Percentiles rank a stretch among this genome's conserved stretches.
phyloP scores from a whole-genome alignment of 768 basidiomycete genomes.

The Lentinula edodes region DNA sequence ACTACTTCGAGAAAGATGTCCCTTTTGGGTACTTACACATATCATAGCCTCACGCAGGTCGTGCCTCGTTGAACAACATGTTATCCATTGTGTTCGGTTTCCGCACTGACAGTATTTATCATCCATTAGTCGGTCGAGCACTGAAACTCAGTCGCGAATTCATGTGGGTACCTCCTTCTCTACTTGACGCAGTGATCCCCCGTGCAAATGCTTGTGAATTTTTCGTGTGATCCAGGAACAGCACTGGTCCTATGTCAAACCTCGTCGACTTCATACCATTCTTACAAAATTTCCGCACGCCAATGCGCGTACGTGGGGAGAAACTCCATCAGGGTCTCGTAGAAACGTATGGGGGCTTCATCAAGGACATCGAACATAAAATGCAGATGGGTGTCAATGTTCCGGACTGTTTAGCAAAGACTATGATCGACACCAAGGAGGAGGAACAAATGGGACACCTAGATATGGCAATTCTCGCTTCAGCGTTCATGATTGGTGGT shows the following conservation, averaged over 20 bases:
- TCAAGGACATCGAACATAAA: slow-evolving; percentile 18
- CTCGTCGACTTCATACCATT: slow-evolving; percentile 15
- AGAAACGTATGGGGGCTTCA: slow-evolving; percentile 24
- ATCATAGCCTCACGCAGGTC: background rate
- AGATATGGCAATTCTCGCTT: slow-evolving; percentile 24
- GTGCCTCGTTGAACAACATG: slow-evolving; percentile 13
- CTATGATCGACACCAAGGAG: slow-evolving; percentile 19
- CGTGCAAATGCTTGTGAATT: background rate
- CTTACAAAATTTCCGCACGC: slow-evolving; percentile 14
- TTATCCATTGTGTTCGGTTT: slow-evolving; percentile 15
- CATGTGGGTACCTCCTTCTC: slow-evolving; percentile 11
- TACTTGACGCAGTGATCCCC: background rate
- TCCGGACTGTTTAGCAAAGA: slow-evolving; percentile 27
- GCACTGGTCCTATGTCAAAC: slow-evolving; percentile 16
- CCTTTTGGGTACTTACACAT: too few species aligned
- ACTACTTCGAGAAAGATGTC: background rate
- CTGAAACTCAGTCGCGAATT: slow-evolving; percentile 14
- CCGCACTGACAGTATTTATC: slow-evolving; percentile 9
- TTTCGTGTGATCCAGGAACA: background rate
- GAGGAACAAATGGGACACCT: slow-evolving; percentile 23
- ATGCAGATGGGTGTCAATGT: slow-evolving; percentile 24
- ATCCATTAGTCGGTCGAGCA: slow-evolving; percentile 13
- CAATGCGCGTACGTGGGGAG: slow-evolving; percentile 10
- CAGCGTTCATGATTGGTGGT: slow-evolving; percentile 25
- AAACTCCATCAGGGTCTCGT: slow-evolving; percentile 18